Conservation (phyloP, 768 basidiomycete genomes). For the Lactarius evosmus region DNA sequence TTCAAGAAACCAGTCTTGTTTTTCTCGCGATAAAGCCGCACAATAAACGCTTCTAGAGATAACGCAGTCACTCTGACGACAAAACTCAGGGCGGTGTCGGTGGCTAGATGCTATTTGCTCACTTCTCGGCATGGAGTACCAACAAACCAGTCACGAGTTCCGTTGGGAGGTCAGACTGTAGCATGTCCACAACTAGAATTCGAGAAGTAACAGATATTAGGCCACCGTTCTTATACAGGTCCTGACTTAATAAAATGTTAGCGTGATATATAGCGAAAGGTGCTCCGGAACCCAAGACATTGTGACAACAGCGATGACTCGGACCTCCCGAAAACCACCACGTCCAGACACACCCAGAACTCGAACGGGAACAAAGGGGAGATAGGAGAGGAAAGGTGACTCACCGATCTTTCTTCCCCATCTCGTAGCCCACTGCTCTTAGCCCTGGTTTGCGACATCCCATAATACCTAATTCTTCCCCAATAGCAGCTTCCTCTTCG, state of each 20-base stretch:
- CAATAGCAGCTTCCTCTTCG: constrained; percentile 88
- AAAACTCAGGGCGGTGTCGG: background rate
- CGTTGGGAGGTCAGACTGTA: constrained; percentile 80
- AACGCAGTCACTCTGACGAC: constrained; percentile 70
- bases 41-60: constrained; percentile 88
- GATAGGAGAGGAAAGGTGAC: constrained; percentile 27
- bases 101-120: constrained; percentile 27
- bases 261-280: background rate
- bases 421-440: constrained; percentile 79
- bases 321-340: background rate
- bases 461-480: constrained; percentile 89
- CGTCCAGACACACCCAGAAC: background rate
- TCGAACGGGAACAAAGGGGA: background rate
- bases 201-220: constrained; percentile 89
- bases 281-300: background rate
- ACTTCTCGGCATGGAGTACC: constrained; percentile 91
- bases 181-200: constrained; percentile 93
- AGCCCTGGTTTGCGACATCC: constrained; percentile 87
- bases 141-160: constrained; percentile 86
- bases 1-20: constrained; percentile 92
- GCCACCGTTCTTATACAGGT: constrained; percentile 83
- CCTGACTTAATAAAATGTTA: constrained; percentile 47
- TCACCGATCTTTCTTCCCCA: constrained; percentile 72
- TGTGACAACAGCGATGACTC: background rate
- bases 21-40: constrained; percentile 84